Conservation (phyloP, 2,329 filamentous ascomycete species). For the Cladorrhinum sp. region DNA sequence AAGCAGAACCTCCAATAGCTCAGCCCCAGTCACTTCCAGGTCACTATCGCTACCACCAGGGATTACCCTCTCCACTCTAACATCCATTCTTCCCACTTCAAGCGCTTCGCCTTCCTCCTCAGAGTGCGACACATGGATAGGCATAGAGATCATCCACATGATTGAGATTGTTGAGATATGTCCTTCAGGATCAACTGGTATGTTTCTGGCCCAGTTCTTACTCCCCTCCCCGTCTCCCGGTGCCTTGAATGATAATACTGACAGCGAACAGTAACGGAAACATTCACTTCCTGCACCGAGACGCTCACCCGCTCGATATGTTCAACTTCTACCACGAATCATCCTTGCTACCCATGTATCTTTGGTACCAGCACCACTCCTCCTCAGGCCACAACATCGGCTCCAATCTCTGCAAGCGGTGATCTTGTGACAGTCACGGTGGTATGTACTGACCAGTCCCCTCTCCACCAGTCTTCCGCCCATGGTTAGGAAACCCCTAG, state of each 20-base stretch:
- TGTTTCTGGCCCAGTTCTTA: not conserved
- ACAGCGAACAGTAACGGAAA: slow-evolving; percentile 22
- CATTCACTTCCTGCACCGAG: slow-evolving; percentile 21
- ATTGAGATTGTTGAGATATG: slow-evolving; percentile 32
- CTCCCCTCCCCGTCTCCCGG: not conserved
- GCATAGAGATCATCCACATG: slow-evolving; percentile 33
- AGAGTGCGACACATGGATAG: slow-evolving; percentile 28
- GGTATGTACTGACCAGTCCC: slow-evolving; percentile 16
- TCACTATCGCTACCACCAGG: not conserved
- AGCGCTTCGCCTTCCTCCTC: not conserved
- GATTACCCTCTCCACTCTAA: not conserved
- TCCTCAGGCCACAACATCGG: not conserved
- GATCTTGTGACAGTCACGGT: slow-evolving; percentile 29
- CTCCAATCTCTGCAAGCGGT: not conserved
- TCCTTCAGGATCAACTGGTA: slow-evolving; percentile 26
- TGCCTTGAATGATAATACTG: not conserved
- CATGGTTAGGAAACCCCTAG: not conserved
- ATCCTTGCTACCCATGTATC: slow-evolving; percentile 33
- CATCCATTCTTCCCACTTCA: not conserved
- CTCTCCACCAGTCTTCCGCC: not conserved
- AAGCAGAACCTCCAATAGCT: not conserved
- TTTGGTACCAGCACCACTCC: slow-evolving; percentile 22
- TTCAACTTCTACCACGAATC: slow-evolving; percentile 26
- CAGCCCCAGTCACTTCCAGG: not conserved
- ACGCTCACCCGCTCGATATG: slow-evolving; percentile 32